Evolutionary conservation across 352 stramenopile genomes (phyloP), one percentile per base, ranked within the genome.

Genomic region (Phytopythium ostracodes): DNA sequence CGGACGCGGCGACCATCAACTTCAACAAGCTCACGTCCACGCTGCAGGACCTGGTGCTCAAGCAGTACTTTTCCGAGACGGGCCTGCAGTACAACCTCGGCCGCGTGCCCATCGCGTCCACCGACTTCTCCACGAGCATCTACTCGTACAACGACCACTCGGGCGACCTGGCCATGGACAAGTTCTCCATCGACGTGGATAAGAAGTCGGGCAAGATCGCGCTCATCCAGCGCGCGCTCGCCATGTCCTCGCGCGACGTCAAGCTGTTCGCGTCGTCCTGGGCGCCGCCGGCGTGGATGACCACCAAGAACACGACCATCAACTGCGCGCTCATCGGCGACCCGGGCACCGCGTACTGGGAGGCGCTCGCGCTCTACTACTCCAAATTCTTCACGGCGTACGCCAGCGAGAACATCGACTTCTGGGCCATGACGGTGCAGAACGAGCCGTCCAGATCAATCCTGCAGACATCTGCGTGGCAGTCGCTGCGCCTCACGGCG

Each of bases 251-350:
- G n/a, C 67, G 72, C 31, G 56, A 71, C 17, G 51, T 96, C 6
- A 68, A 79, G 49, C 67, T 97, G 0, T 92, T 96, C 47, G 84
- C 79, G n/a, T 94, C 81, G 10, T 89, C 87, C 29, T 97, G 90
- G 89, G 87, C 83, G 15, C 85, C 87, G 43, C 90, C 90, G 2
- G 67, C 71, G 10, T 97, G 87, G 88, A 96, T 97, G 85, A 97
- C 94, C 47, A 75, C 70, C 1, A 58, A 80, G 53, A 88, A 89
- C 59, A 67, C 54, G 20, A 86, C 77, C 5, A 63, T 77, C 44
- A 87, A 89, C 53, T 85, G 75, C 11, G 64, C 73, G 18, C 44
- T 93, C 10, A 79, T 82, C 14, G 85, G 85, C 2, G 62, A 84
- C 36, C 73, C 80, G 0, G 77, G 83, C 31, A 85, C 88, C 20